Evolutionary conservation across 805 yeast species (phyloP), one percentile per base, ranked within the genome.

Genomic region (Cephaloascus albidus): DNA sequence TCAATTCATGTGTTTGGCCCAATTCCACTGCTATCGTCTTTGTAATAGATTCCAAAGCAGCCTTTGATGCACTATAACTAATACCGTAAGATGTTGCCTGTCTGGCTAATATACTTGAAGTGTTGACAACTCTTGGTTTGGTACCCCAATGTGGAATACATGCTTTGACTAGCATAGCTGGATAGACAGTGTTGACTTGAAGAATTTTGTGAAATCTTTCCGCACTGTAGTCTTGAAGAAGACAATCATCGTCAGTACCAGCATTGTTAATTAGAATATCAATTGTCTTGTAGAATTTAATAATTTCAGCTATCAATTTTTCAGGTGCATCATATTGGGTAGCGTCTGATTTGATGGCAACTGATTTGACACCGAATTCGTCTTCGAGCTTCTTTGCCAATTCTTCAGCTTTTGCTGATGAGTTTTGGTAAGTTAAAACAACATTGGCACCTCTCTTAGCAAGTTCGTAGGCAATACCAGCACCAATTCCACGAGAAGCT

Each of bases 211-310:
- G 38, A 33, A 40, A 40, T 17, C 33, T 36, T 20, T 30, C 40
- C n/a, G n/a, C n/a, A n/a, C n/a, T n/a, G n/a, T n/a, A n/a, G n/a
- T n/a, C n/a, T n/a, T n/a, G n/a, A n/a, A n/a, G n/a, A n/a, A n/a
- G n/a, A n/a, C n/a, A n/a, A n/a, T n/a, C n/a, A n/a, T n/a, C n/a
- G 3, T 23, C 27, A 17, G 42, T 33, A 32, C 50, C 52, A n/a
- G 52, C 52, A 33, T 45, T 47, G 36, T 47, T 46, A n/a, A 47
- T 42, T 20, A 48, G 18, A 14, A 45, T 44, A 38, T 48, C 52
- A 20, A 46, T 38, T 6, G 44, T 26, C 27, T 38, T 31, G 36
- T 36, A 43, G 10, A 23, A 18, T 31, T 38, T 33, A n/a, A 20
- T n/a, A 16, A 46, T 43, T 20, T 41, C 39, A 16, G 35, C 8